Percentiles rank a stretch among this genome's conserved stretches.
phyloP scores from a whole-genome alignment of 2,329 filamentous ascomycete species.

The Epichloe hybrida region DNA sequence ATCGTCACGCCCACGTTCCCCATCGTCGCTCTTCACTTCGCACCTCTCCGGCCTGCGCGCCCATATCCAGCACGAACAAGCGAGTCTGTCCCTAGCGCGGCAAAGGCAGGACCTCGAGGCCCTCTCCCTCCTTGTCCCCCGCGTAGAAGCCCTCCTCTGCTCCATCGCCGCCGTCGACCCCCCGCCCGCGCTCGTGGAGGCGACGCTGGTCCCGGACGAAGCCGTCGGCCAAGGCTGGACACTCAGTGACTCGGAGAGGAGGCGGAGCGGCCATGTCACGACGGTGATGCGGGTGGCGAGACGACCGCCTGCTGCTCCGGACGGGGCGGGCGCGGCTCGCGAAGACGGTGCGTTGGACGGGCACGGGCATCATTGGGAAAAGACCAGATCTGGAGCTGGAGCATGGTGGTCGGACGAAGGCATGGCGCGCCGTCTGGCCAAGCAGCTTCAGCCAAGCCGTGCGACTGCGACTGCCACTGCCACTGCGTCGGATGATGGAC shows the following conservation, averaged over 20 bases:
- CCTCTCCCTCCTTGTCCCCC: slow-evolving; percentile 25
- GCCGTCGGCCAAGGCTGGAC: slow-evolving; percentile 25
- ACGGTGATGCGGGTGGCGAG: slow-evolving; percentile 18
- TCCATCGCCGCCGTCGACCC: slow-evolving; percentile 21
- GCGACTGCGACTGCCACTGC: slow-evolving; percentile 3
- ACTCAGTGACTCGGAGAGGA: slow-evolving; percentile 20
- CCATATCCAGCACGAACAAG: slow-evolving; percentile 23
- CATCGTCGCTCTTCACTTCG: slow-evolving; percentile 17
- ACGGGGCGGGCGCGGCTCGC: neutral
- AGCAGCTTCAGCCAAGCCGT: slow-evolving; percentile 25
- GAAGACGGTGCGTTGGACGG: neutral
- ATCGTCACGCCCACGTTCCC: neutral
- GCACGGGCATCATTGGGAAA: neutral
- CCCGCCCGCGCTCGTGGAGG: slow-evolving; percentile 23
- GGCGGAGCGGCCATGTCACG: slow-evolving; percentile 16
- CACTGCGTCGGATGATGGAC: slow-evolving; percentile 10
- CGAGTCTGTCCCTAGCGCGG: slow-evolving; percentile 19
- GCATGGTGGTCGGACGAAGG: slow-evolving; percentile 33
- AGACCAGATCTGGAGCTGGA: neutral
- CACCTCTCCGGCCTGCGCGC: slow-evolving; percentile 24
- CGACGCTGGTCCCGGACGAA: slow-evolving; percentile 28
- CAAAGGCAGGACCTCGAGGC: slow-evolving; percentile 25
- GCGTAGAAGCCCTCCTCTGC: slow-evolving; percentile 28
- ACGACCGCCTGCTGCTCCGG: neutral
- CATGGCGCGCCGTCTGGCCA: slow-evolving; percentile 31